Conservation (phyloP, 1,139 yeast species). For the Protomyces pachydermus region DNA sequence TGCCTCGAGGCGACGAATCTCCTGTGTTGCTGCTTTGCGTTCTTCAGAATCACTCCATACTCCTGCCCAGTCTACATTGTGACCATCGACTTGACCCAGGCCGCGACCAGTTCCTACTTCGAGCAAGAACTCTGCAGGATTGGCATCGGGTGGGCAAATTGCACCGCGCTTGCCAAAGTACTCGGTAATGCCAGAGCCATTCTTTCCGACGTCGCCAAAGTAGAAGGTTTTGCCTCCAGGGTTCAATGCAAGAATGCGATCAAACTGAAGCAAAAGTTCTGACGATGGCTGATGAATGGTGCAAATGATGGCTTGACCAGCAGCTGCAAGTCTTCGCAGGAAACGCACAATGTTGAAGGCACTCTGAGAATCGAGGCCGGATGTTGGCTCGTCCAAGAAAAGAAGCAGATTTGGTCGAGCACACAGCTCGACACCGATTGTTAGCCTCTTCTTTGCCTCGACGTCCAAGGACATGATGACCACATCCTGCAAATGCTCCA, state of each 20-base stretch:
- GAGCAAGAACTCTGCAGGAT: conserved; percentile 81
- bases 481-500: conserved; percentile 71
- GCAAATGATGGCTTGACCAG: conserved; percentile 78
- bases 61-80: conserved; percentile 57
- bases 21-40: conserved; percentile 42
- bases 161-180: conserved; percentile 72
- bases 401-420: conserved; percentile 77
- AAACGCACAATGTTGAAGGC: conserved; percentile 81
- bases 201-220: conserved; percentile 71
- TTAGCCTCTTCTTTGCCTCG: conserved; percentile 77
- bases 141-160: conserved; percentile 59
- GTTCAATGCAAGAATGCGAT: conserved; percentile 64
- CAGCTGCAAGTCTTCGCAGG: conserved; percentile 66
- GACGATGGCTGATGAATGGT: conserved; percentile 84
- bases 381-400: conserved; percentile 87
- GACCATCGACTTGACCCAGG: conserved; percentile 58
- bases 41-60: conserved; percentile 63
- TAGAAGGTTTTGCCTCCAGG: conserved; percentile 75
- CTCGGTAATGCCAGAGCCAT: conserved; percentile 54
- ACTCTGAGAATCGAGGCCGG: conserved; percentile 87
- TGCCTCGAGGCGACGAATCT: conserved; percentile 33
- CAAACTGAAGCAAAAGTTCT: conserved; percentile 67
- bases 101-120: conserved; percentile 69
- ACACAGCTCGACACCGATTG: conserved; percentile 81
- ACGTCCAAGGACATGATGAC: conserved; percentile 79